Conservation (phyloP, 2,329 filamentous ascomycete genomes). For the Metarhizium sp. region DNA sequence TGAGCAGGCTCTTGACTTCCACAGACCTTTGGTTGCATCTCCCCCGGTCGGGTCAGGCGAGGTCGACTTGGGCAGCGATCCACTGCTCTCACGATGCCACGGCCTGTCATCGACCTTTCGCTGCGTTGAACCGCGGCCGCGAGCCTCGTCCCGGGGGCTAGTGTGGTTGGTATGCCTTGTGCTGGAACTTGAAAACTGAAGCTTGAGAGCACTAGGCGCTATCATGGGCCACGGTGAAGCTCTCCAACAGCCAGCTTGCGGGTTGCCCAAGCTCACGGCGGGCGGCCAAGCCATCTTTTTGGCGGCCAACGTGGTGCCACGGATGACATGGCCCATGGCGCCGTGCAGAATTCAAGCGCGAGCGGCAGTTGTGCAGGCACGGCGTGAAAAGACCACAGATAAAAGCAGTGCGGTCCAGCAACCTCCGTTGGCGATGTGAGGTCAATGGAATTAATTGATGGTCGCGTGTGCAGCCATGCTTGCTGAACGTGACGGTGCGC, state of each 20-base stretch:
- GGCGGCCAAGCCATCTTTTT: background rate
- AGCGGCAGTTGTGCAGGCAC: too few species aligned
- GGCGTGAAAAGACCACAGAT: too few species aligned
- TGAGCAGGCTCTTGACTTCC: background rate
- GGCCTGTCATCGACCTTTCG: constrained; percentile 51
- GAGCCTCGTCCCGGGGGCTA: background rate
- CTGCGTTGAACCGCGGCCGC: constrained; percentile 25
- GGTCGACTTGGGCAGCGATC: constrained; percentile 25
- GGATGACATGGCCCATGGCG: constrained; percentile 1
- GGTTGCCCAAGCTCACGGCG: background rate
- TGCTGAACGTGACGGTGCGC: too few species aligned
- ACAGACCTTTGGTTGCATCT: constrained; percentile 22
- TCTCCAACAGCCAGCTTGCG: background rate
- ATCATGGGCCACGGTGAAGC: background rate
- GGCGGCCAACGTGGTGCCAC: background rate
- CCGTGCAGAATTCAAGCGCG: too few species aligned
- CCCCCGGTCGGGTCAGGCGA: constrained; percentile 16
- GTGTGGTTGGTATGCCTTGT: background rate
- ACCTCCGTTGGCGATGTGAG: too few species aligned
- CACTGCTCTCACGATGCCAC: constrained; percentile 54
- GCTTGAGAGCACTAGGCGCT: background rate
- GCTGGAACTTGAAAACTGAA: background rate
- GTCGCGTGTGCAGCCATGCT: too few species aligned
- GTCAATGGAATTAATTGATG: too few species aligned
- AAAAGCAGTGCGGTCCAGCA: too few species aligned